Evolutionary conservation across 768 basidiomycete genomes (phyloP), one percentile per base, ranked within the genome.

Genomic region (Lactarius psammicola): DNA sequence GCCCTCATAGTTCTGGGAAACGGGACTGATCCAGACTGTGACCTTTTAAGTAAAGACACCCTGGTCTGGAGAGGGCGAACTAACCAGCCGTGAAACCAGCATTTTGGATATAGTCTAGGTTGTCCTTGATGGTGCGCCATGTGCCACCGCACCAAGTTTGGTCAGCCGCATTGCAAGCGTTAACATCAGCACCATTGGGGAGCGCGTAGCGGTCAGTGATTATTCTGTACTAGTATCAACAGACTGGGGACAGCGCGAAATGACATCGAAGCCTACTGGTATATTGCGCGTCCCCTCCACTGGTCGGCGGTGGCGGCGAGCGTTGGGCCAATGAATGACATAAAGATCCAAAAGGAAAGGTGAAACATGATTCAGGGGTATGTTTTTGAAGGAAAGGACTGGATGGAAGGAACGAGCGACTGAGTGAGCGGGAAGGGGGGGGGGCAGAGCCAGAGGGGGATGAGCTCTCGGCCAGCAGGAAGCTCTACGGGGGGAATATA

Each of bases 91-190:
- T 90, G 76, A 93, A 92, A 4, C 92, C 92, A 64, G 89, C 89
- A 65, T 86, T 75, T 70, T 92, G 86, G 58, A 95, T 87, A 72
- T 94, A 95, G 74, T 94, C 91, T n/a, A 94, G 80, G 73, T 92
- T 88, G 68, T 85, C 79, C 64, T 80, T 83, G 68, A 94, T 84
- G 10, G 85, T 80, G 60, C 83, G 85, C 89, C 90, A 94, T n/a
- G 87, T 91, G 6, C 92, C 91, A n/a, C 92, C 92, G 67, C 92
- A 94, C 80, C 85, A 92, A 0, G 87, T 88, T 72, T 85, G 88
- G 26, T 80, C 73, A 31, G 74, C 78, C 5, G 85, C 81, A 70
- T 88, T 79, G 73, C 90, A 92, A 58, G 79, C 72, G 64, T 76
- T 81, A 38, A 76, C 75, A 72, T 82, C 77, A 1, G 84, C 77